Percentiles rank a stretch among this genome's conserved stretches.
Conservation (phyloP, 2,329 filamentous ascomycete species). For the Monosporascus sp. region DNA sequence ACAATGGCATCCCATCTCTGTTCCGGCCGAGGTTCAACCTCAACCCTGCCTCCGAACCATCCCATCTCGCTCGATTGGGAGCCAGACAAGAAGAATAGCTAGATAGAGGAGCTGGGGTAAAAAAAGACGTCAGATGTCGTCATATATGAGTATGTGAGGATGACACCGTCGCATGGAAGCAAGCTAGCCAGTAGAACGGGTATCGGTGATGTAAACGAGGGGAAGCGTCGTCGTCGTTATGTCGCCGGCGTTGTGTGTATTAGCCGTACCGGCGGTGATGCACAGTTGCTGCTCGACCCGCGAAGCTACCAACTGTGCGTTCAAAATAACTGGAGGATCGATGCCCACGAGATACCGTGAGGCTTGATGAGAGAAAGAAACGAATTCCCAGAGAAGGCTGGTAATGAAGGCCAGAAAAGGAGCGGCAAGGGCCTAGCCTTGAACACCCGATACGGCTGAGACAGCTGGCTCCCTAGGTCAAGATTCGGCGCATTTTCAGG, state of each 20-base stretch:
- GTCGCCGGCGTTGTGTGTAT: conserved; percentile 4
- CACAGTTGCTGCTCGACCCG: conserved; percentile 45
- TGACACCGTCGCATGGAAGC: neutral
- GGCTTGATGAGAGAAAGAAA: conserved; percentile 7
- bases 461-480: neutral
- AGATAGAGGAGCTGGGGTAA: conserved; percentile 7
- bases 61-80: conserved; percentile 47
- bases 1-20: conserved; percentile 95
- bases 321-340: conserved; percentile 14
- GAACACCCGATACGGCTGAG: neutral
- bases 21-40: conserved; percentile 66
- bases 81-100: conserved; percentile 3
- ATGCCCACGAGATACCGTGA: conserved; percentile 7
- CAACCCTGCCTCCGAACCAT: conserved; percentile 56
- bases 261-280: conserved; percentile 34
- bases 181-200: neutral
- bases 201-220: too few relatives aligned
- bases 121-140: conserved; percentile 15
- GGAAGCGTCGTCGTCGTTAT: conserved; percentile 4
- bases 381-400: conserved; percentile 1
- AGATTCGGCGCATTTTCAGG: neutral
- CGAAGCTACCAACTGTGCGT: conserved; percentile 40
- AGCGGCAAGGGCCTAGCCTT: neutral
- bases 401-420: neutral
- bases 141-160: neutral